These are phyloP conservation scores for Platanus orientalis DNA, from an alignment of 164 flowering plant genomes.

Conservation along the genomic window DNA sequence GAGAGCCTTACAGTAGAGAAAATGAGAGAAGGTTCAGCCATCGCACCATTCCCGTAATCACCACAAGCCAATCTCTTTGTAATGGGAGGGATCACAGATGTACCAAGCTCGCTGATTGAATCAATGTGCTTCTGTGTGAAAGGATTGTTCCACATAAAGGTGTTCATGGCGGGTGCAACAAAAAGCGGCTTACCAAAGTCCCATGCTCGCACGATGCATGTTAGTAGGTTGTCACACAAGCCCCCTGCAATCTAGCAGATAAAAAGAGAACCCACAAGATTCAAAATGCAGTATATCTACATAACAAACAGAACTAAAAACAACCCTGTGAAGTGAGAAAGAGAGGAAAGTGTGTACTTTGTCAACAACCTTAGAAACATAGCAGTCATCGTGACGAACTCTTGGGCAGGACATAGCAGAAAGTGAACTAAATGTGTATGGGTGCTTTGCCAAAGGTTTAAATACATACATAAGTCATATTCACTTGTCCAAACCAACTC, in stretches of 20 bases:
- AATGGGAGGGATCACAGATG: conserved; percentile 57
- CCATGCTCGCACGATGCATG: conserved; percentile 73
- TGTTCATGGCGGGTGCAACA: conserved; percentile 73
- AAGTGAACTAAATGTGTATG: too few species aligned
- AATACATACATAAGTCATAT: too few species aligned
- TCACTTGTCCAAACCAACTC: too few species aligned
- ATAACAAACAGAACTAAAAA: background rate
- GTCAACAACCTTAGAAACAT: too few species aligned
- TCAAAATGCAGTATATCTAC: background rate
- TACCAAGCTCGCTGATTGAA: conserved; percentile 57
- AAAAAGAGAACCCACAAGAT: background rate
- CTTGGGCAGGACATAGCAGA: too few species aligned
- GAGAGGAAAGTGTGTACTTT: too few species aligned
- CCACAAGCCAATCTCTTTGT: conserved; percentile 58
- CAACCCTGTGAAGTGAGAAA: too few species aligned
- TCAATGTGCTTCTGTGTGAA: conserved; percentile 61
- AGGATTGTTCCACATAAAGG: too few species aligned
- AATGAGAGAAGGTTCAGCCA: too few species aligned
- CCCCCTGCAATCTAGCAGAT: conserved; percentile 58
- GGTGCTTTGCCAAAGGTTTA: too few species aligned
- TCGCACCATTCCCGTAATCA: conserved; percentile 60
- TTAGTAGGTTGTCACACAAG: conserved; percentile 61
- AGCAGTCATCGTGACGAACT: too few species aligned
- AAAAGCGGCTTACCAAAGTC: conserved; percentile 62
- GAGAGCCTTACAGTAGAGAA: too few species aligned